Evolutionary conservation across 1,284 basidiomycete species (phyloP), one percentile per base, ranked within the genome.

Genomic region (Leccinum subrobustum): DNA sequence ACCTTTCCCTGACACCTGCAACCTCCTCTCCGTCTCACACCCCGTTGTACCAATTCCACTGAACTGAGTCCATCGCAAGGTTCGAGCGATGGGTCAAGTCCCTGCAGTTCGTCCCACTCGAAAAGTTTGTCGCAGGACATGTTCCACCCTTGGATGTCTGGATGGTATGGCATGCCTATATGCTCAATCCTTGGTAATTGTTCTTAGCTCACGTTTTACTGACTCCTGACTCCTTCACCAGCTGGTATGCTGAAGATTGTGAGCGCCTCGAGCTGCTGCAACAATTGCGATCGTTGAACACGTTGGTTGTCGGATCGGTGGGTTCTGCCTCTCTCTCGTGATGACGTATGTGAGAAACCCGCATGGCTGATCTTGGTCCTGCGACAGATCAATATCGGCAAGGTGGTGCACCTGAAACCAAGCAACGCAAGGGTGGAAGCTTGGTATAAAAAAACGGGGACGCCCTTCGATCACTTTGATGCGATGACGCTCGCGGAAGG

Each of bases 131-230:
- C 37, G 16, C 48, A 16, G 60, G 35, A 8, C 63, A 77, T 33
- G 51, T 77, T n/a, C 79, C 79, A 0, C 79, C 81, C 9, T 20
- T 78, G 14, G 81, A 81, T 56, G 80, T 82, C 12, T 69, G 77
- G 61, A 80, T 81, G 77, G 75, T 80, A 9, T 81, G 81, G 78
- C 81, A 81, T 39, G 74, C 80, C 2, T 81, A 81, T 63, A 51
- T 80, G 61, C 73, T 81, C 7, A 77, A 66, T 54, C 77, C 78
- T 6, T 65, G 68, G 77, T 80, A 63, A 63, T 61, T 35, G 7
- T 8, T 16, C 1, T 18, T 47, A 51, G 14, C n/a, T 59, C 3
- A 18, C 18, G 4, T 54, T 20, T 59, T 29, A 5, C 2, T 11
- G 16, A 6, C 4, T 11, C 60, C 69, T 1, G 62, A 18, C 27